Evolutionary conservation across 441 rosid genomes (phyloP), one percentile per base, ranked within the genome.

Genomic region (Populus hybrid): DNA sequence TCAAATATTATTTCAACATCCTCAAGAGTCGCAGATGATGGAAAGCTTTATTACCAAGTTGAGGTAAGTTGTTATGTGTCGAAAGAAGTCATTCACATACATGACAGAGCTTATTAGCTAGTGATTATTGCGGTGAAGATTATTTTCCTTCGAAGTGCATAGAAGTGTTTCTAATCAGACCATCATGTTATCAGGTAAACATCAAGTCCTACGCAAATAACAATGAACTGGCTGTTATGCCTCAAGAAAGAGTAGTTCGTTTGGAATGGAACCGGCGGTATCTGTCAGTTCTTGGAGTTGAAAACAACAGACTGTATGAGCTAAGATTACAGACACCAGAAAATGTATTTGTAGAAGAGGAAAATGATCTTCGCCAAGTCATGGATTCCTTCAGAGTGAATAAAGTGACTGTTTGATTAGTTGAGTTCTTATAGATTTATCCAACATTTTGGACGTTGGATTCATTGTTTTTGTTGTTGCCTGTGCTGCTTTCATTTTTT

Each of bases 171-270:
- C 66, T 63, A 63, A 63, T 24, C 28, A 10, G 28, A 10, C 66
- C 66, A 23, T 63, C 66, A 21, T 68, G 38, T 38, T 76, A 30
- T 73, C 85, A 93, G 99, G 99, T 91, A 71, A 95, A 93, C 85
- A 95, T 95, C 70, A 95, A 92, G 88, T 93, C 99, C 6, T 93
- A 83, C 35, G 97, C 99, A 2, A 93, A 74, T 86, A 93, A 91
- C 89, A 95, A 95, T 71, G 97, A 95, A 83, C 87, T 95, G 32
- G 99, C 96, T 6, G 96, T 95, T 46, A 95, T 95, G 99, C 98
- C 99, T 1, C 77, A 79, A 79, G 99, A 93, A 69, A 82, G 99
- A 88, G 88, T 88, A 7, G 89, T 89, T 78, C 88, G 90, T 74
- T 38, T 92, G 89, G 98, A 95, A 87, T 95, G 99, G 97, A 76